A percentile compares a stretch with the other conserved stretches of the same genome.
Evolutionary conservation across 2,329 filamentous ascomycete genomes (phyloP).

Genomic region (Xylariaceae sp.): DNA sequence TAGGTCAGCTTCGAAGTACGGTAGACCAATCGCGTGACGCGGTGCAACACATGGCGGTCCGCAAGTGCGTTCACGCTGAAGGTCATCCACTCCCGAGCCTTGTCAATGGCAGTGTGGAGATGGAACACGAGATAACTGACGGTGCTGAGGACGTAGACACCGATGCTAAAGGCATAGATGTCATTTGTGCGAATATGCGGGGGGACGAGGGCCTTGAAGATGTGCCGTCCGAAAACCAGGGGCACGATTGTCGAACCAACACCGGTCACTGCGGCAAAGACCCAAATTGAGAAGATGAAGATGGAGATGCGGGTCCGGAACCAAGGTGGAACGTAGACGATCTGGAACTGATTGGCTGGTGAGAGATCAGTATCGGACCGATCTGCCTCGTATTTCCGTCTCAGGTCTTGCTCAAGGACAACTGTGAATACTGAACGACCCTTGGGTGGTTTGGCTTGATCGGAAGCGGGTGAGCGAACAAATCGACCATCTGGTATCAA

Average conservation of each 20-base stretch:
- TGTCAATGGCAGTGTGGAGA: slow-evolving; percentile 36
- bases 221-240: slow-evolving; percentile 72
- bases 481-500: slow-evolving; percentile 71
- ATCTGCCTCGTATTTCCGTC: slow-evolving; percentile 59
- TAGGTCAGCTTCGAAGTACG: slow-evolving; percentile 56
- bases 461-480: slow-evolving; percentile 87
- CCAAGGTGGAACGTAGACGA: slow-evolving; percentile 77
- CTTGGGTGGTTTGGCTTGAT: slow-evolving; percentile 91
- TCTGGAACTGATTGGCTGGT: slow-evolving; percentile 57
- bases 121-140: slow-evolving; percentile 58
- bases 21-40: slow-evolving; percentile 27
- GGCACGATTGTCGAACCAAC: slow-evolving; percentile 82
- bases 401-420: slow-evolving; percentile 61
- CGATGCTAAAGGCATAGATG: slow-evolving; percentile 91
- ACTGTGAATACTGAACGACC: slow-evolving; percentile 74
- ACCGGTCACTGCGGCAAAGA: slow-evolving; percentile 84
- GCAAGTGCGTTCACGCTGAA: slow-evolving; percentile 27
- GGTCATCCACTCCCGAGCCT: slow-evolving; percentile 31
- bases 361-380: slow-evolving; percentile 47
- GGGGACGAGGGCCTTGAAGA: slow-evolving; percentile 71
- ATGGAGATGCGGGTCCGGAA: slow-evolving; percentile 75
- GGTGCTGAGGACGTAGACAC: slow-evolving; percentile 73
- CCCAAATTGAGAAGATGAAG: slow-evolving; percentile 87
- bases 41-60: slow-evolving; percentile 31
- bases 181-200: slow-evolving; percentile 76